Evolutionary conservation across 208 protist species (phyloP).

Genomic region (Phytomonas sp.): DNA sequence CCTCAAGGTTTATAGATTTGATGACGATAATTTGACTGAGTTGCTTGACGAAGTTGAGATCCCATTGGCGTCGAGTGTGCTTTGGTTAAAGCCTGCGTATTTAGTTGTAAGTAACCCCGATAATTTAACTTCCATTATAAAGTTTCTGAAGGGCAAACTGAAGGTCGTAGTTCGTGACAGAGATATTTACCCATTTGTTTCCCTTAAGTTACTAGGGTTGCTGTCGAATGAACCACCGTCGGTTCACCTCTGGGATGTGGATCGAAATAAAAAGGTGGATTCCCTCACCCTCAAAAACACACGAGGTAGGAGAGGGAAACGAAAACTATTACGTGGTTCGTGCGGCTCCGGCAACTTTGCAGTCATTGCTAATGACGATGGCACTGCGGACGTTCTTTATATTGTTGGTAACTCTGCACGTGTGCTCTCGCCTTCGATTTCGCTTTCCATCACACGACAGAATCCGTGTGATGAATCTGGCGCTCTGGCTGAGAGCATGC

Average conservation of each 20-base stretch:
- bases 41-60: slow-evolving; percentile 40
- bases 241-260: slow-evolving; percentile 51
- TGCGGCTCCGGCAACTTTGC: slow-evolving; percentile 51
- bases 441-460: neutral
- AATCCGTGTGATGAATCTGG: neutral
- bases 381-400: slow-evolving; percentile 52
- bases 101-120: slow-evolving; percentile 20
- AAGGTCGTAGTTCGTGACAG: slow-evolving; percentile 25
- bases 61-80: slow-evolving; percentile 17
- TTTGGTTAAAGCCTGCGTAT: slow-evolving; percentile 36
- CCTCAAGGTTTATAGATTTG: slow-evolving; percentile 16
- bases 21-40: slow-evolving; percentile 30
- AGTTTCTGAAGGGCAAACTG: slow-evolving; percentile 23
- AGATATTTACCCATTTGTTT: slow-evolving; percentile 21
- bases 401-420: slow-evolving; percentile 26
- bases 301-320: slow-evolving; percentile 20
- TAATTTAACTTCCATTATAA: slow-evolving; percentile 23
- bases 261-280: slow-evolving; percentile 29
- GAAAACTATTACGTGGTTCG: slow-evolving; percentile 13
- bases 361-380: slow-evolving; percentile 59
- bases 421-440: slow-evolving; percentile 19
- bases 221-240: slow-evolving; percentile 12
- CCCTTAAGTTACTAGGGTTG: slow-evolving; percentile 24
- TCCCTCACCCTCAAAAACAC: slow-evolving; percentile 27
- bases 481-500: neutral